These are phyloP conservation scores for Pyrenopolyporus hunteri DNA, from an alignment of 495 filamentous ascomycete genomes.

Conservation along the genomic window DNA sequence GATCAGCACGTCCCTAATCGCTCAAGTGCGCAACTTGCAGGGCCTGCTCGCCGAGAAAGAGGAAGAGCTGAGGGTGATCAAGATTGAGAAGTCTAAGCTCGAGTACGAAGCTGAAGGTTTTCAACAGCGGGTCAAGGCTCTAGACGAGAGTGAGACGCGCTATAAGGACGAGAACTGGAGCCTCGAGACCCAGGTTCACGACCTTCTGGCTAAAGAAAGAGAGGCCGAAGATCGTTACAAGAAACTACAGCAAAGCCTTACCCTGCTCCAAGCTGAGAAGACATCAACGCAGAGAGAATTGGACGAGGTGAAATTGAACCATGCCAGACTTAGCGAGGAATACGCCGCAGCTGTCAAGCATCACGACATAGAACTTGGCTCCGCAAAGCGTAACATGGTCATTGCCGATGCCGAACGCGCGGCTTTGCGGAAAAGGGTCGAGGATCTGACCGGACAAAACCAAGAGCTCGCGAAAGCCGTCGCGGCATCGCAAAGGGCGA, in stretches of 20 bases:
- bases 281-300: conserved; percentile 76
- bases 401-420: conserved; percentile 76
- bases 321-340: conserved; percentile 82
- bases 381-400: conserved; percentile 74
- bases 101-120: conserved; percentile 83
- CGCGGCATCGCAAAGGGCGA: conserved; percentile 67
- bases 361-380: conserved; percentile 84
- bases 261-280: conserved; percentile 74
- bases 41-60: conserved; percentile 82
- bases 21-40: conserved; percentile 88
- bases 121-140: conserved; percentile 72
- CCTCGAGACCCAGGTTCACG: conserved; percentile 86
- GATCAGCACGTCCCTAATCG: conserved; percentile 87
- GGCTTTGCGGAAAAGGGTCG: conserved; percentile 77
- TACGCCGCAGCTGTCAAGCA: conserved; percentile 75
- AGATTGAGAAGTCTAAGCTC: conserved; percentile 74
- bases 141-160: conserved; percentile 92
- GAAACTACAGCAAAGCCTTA: conserved; percentile 74
- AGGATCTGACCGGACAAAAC: conserved; percentile 85
- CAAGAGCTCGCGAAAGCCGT: conserved; percentile 82
- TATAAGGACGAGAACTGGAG: conserved; percentile 99
- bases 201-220: conserved; percentile 69
- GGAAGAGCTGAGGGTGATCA: conserved; percentile 76
- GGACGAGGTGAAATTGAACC: conserved; percentile 80
- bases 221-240: conserved; percentile 80